Evolutionary conservation across 2,329 filamentous ascomycete genomes (phyloP), one percentile per base, ranked within the genome.

Genomic region (Fusarium circinatum): DNA sequence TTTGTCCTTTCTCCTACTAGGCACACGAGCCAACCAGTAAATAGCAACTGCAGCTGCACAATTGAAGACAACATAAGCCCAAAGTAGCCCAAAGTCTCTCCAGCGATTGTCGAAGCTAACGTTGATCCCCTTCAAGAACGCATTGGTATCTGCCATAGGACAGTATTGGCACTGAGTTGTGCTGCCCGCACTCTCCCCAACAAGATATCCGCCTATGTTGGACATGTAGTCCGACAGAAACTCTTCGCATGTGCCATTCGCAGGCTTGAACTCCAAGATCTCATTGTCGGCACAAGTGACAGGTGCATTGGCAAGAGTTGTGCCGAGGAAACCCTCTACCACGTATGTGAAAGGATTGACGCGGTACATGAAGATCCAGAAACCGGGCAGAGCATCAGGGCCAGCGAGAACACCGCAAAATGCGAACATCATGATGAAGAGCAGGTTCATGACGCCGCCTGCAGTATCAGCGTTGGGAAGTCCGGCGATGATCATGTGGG

Each of bases 291-390:
- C 56, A 2, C 65, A 68, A 12, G 64, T 55, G 0, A 68, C 65
- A 0, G 78, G 52, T 0, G 88, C 88, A 67, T 91, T 89, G 6
- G 90, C 90, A 13, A 96, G 82, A 1, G 88, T 89, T 2, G 88
- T 88, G 0, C 89, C 86, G 3, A 94, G 81, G 80, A 95, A 88
- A 3, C 89, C 91, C 42, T 88, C 86, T 39, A 94, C 87, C 3
- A 94, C 83, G 79, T 96, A 96, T 0, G 92, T 93, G 78, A 95
- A 91, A 0, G 93, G 93, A 1, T 90, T 93, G 64, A 93, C 84
- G 42, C 91, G 88, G 80, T 94, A 94, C 89, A 94, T 91, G 84
- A 93, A 93, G 72, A 90, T 89, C 93, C 93, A 95, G 84, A 94
- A 94, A 4, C 88, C 84, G 0, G 93, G 92, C 20, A 94, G 86